Evolutionary conservation across 805 yeast genomes (phyloP).

Genomic region (Lachancea thermotolerans): DNA sequence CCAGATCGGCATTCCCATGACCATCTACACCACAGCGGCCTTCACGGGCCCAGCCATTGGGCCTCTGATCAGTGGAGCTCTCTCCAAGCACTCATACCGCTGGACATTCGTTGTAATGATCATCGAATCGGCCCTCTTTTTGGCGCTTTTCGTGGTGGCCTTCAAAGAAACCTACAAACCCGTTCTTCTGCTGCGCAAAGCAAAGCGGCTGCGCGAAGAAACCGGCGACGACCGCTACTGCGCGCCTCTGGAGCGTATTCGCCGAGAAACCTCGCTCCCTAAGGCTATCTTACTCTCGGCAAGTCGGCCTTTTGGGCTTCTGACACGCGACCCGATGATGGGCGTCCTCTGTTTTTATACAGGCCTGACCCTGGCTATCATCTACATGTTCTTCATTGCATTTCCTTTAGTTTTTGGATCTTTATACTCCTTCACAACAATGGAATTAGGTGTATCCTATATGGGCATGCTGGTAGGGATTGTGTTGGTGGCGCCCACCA

Average conservation of each 20-base stretch:
- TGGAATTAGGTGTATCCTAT: conserved; percentile 59
- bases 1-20: conserved; percentile 63
- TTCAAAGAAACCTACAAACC: conserved; percentile 65
- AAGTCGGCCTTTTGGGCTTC: conserved; percentile 45
- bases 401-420: conserved; percentile 53
- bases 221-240: conserved; percentile 47
- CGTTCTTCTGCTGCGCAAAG: conserved; percentile 44
- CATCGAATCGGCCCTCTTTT: conserved; percentile 54
- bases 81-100: conserved; percentile 46
- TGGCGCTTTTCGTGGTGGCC: conserved; percentile 37
- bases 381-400: conserved; percentile 60
- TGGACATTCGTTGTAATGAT: conserved; percentile 66
- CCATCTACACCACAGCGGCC: conserved; percentile 57
- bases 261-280: conserved; percentile 37
- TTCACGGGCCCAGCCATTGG: conserved; percentile 67
- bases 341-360: conserved; percentile 47
- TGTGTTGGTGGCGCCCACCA: conserved; percentile 39
- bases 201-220: conserved; percentile 42
- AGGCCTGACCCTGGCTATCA: conserved; percentile 50
- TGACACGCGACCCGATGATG: conserved; percentile 50
- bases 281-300: conserved; percentile 40
- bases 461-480: conserved; percentile 51
- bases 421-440: conserved; percentile 45
- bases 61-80: conserved; percentile 55
- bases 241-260: conserved; percentile 34